Base-by-base conservation (phyloP, 805 yeast species). In the Candida silvicultrix region DNA sequence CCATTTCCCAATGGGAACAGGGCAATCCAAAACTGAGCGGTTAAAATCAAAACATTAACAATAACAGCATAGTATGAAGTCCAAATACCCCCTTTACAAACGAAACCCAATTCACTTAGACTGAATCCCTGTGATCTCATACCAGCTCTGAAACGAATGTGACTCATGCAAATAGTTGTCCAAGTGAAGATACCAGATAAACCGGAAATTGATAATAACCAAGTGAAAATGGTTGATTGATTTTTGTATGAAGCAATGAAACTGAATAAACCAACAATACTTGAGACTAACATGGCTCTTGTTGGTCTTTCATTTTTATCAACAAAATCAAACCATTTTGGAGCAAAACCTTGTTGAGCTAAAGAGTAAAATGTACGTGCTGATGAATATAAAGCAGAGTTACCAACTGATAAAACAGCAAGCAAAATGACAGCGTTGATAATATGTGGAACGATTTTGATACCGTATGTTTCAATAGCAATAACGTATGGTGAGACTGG, bases 401-500 rank as follows among this genome's bases (percentile, higher is more conserved):
- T 74, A 41, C 78, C 85, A 42, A 73, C 75, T 16, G 79, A 74
- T 31, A 71, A 60, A 23, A 85, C 83, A 7, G 87, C 81, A 2
- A 83, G 67, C 54, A 83, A 68, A 54, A 83, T 79, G 19, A 74
- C 81, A 4, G 83, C 84, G 52, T 83, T 83, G 53, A 83, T 72
- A 50, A 82, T 75, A 58, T 80, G 83, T 53, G 81, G 77, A 42
- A 81, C 69, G 6, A 76, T 82, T 21, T 67, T 71, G 40, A 79
- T 74, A 42, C 84, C 82, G 62, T 70, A 63, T 65, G 72, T 44
- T 74, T 71, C 62, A 45, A 80, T 69, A 31, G 87, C 85, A 59
- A 83, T 73, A 45, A 82, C 85, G 53, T 77, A 82, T 29, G 89
- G 88, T 16, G 89, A 83, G 1, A 84, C 80, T 41, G 77, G 69